Percentiles rank a stretch among this genome's conserved stretches.
phyloP scores from a whole-genome alignment of 352 stramenopile genomes.

The Globisporangium paroecandrum region DNA sequence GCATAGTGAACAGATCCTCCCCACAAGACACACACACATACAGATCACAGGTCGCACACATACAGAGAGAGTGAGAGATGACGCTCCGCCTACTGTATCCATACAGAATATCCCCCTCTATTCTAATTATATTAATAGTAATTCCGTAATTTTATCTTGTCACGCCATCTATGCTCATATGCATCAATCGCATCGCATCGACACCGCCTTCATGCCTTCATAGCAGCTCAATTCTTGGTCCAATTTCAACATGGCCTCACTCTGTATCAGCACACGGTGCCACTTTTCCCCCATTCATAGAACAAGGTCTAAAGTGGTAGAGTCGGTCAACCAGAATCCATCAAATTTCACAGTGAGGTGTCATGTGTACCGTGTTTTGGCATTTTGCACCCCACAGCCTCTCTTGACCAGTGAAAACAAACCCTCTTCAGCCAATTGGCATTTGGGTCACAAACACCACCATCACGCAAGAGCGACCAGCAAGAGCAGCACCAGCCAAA shows the following conservation, averaged over 20 bases:
- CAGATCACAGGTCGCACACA: not conserved
- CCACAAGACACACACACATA: not conserved
- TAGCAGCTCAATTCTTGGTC: not conserved
- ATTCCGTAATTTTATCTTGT: not conserved
- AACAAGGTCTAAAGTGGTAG: not conserved
- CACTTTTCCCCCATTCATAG: not conserved
- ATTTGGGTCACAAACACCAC: constrained; percentile 4
- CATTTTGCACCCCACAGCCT: constrained; percentile 1
- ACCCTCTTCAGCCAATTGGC: constrained; percentile 13
- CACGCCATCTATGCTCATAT: not conserved
- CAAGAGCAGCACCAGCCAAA: constrained; percentile 9
- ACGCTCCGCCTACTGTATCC: not conserved
- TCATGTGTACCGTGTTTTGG: constrained; percentile 6
- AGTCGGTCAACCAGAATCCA: not conserved
- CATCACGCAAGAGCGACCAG: not conserved
- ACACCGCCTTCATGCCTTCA: not conserved
- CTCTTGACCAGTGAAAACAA: constrained; percentile 24
- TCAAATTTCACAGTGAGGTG: not conserved
- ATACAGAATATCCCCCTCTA: constrained; percentile 6
- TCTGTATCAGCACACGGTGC: not conserved
- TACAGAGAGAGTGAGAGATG: not conserved
- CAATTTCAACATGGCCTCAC: not conserved
- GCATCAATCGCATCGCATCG: not conserved
- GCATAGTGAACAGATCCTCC: constrained; percentile 28
- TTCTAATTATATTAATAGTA: constrained; percentile 22